Percentiles rank a stretch among this genome's conserved stretches.
Conservation (phyloP, 2,329 filamentous ascomycete species). For the Paramyrothecium roridum region DNA sequence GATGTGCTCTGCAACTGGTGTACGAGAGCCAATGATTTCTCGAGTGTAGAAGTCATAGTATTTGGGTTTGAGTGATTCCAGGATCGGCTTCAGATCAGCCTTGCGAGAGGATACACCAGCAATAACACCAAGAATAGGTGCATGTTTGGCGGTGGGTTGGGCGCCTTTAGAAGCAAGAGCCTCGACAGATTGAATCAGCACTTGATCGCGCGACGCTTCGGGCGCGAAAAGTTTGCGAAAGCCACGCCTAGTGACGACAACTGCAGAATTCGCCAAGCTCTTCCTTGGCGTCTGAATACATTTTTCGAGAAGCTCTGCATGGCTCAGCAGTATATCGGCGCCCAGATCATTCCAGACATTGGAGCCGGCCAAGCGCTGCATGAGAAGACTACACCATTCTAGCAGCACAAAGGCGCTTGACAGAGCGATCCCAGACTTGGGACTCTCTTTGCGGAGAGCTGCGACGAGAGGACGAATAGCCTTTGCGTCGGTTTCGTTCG, state of each 20-base stretch:
- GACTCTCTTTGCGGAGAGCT: slow-evolving; percentile 67
- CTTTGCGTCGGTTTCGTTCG: slow-evolving; percentile 49
- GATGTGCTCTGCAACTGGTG: slow-evolving; percentile 67
- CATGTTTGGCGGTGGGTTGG: slow-evolving; percentile 65
- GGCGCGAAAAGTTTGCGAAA: slow-evolving; percentile 70
- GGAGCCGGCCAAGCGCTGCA: slow-evolving; percentile 66
- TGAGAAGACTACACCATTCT: slow-evolving; percentile 82
- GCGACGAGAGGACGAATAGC: slow-evolving; percentile 63
- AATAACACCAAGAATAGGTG: slow-evolving; percentile 77
- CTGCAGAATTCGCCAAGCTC: slow-evolving; percentile 68
- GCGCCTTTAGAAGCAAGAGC: slow-evolving; percentile 66
- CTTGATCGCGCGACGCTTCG: slow-evolving; percentile 52
- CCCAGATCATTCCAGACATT: slow-evolving; percentile 63
- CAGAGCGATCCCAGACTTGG: slow-evolving; percentile 73
- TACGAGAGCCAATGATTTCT: slow-evolving; percentile 79
- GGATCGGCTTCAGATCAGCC: slow-evolving; percentile 54
- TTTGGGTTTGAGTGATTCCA: slow-evolving; percentile 64
- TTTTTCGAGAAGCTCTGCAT: slow-evolving; percentile 73
- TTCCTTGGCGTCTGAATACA: slow-evolving; percentile 65
- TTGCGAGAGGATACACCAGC: slow-evolving; percentile 82
- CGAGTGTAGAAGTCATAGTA: slow-evolving; percentile 82
- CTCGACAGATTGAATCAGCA: slow-evolving; percentile 60
- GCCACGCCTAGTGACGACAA: slow-evolving; percentile 75
- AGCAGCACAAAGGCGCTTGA: slow-evolving; percentile 83
- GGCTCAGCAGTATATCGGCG: slow-evolving; percentile 61